phyloP scores from a whole-genome alignment of 768 basidiomycete species.

The Russula earlei region DNA sequence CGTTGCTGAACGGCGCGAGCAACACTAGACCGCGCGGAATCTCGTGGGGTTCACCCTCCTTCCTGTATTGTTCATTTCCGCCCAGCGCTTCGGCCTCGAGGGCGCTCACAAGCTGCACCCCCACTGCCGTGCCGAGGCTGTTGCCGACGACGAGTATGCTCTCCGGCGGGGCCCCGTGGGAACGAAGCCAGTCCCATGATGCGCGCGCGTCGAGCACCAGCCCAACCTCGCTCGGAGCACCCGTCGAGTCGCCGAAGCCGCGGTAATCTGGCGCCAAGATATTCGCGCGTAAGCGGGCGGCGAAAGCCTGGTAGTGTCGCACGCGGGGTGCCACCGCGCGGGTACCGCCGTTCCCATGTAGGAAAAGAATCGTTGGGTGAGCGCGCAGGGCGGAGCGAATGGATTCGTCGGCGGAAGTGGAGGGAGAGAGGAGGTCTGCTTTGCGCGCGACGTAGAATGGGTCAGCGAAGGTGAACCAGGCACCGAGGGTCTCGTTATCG shows the following conservation, averaged over 20 bases:
- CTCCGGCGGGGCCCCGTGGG: constrained; percentile 44
- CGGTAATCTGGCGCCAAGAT: constrained; percentile 86
- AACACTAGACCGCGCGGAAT: constrained; percentile 33
- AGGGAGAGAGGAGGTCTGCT: constrained; percentile 28
- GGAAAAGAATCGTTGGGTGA: constrained; percentile 76
- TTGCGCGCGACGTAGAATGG: constrained; percentile 34
- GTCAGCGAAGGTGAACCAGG: constrained; percentile 78
- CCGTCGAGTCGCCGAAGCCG: constrained; percentile 83
- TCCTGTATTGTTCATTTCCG: neutral
- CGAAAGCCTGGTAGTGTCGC: constrained; percentile 55
- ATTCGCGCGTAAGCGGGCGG: constrained; percentile 59
- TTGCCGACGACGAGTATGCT: constrained; percentile 75
- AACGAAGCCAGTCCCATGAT: constrained; percentile 70
- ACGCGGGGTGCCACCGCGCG: constrained; percentile 61
- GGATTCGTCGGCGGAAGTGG: constrained; percentile 28
- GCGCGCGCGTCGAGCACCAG: constrained; percentile 63
- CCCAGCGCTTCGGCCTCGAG: constrained; percentile 31
- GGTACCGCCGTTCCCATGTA: constrained; percentile 86
- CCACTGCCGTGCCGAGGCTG: constrained; percentile 82
- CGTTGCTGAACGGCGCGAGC: constrained; percentile 32
- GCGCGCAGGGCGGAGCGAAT: constrained; percentile 45
- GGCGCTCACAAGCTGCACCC: constrained; percentile 31
- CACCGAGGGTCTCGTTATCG: constrained; percentile 75
- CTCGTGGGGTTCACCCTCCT: constrained; percentile 20
- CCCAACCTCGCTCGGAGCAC: constrained; percentile 67